Conservation (phyloP, 2,329 filamentous ascomycete species). For the Talaromyces sp. region DNA sequence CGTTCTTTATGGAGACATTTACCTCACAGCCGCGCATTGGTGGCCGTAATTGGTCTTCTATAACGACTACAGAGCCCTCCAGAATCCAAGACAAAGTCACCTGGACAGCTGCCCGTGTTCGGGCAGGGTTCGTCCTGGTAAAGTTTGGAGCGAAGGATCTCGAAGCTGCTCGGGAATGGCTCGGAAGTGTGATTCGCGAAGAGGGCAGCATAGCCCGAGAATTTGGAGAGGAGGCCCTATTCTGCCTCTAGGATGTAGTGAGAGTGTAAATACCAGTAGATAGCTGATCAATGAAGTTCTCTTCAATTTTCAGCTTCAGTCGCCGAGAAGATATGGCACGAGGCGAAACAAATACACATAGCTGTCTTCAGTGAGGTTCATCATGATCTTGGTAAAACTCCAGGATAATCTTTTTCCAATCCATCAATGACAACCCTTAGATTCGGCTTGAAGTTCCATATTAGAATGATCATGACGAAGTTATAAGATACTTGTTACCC, state of each 20-base stretch:
- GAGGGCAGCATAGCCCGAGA: conserved; percentile 68
- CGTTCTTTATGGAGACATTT: conserved; percentile 79
- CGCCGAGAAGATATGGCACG: too few species aligned
- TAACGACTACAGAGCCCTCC: conserved; percentile 33
- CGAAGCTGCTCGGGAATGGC: conserved; percentile 76
- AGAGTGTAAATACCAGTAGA: background rate
- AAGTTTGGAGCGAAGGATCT: conserved; percentile 84
- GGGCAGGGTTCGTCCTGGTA: conserved; percentile 75
- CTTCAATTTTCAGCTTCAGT: too few species aligned
- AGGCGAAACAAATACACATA: too few species aligned
- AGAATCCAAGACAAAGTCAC: conserved; percentile 54
- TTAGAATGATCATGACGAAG: background rate
- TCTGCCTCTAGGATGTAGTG: conserved; percentile 57
- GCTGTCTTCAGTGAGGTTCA: too few species aligned
- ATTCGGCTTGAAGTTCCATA: too few species aligned
- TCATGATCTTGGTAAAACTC: too few species aligned
- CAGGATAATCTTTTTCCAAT: too few species aligned
- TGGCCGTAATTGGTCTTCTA: conserved; percentile 65
- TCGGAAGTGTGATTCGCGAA: conserved; percentile 68
- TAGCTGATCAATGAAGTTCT: too few species aligned
- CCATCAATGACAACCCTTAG: too few species aligned
- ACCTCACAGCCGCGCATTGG: conserved; percentile 75
- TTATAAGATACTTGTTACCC: background rate
- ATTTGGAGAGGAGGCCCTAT: conserved; percentile 77
- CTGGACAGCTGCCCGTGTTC: conserved; percentile 77